These are phyloP conservation scores for Neurospora sp. DNA, from an alignment of 495 filamentous ascomycete species.

Conservation along the genomic window DNA sequence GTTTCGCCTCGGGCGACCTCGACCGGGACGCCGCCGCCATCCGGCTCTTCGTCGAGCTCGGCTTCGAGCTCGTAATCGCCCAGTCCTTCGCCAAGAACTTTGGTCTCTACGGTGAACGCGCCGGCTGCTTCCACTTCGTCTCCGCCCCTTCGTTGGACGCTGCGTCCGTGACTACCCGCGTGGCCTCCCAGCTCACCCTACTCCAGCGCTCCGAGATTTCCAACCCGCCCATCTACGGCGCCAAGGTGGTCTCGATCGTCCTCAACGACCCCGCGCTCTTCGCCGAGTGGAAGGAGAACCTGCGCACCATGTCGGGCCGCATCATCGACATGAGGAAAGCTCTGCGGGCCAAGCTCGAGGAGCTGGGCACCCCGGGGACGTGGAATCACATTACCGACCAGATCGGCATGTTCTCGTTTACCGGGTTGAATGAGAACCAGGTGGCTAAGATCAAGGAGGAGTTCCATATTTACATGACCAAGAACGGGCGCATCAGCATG, in stretches of 20 bases:
- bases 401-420: conserved; percentile 99
- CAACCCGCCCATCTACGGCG: conserved; percentile 91
- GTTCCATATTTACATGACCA: conserved; percentile 95
- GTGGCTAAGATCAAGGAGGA: conserved; percentile 71
- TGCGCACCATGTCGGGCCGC: conserved; percentile 86
- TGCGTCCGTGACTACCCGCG: conserved; percentile 46
- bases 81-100: conserved; percentile 99
- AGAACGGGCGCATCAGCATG: conserved; percentile 97
- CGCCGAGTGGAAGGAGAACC: conserved; percentile 86
- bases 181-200: conserved; percentile 85
- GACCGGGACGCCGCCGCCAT: conserved; percentile 79
- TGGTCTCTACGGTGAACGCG: conserved; percentile 91
- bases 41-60: conserved; percentile 84
- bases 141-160: conserved; percentile 61
- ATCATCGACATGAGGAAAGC: conserved; percentile 82
- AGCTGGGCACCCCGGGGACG: conserved; percentile 70
- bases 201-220: conserved; percentile 95
- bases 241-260: conserved; percentile 69
- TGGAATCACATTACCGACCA: conserved; percentile 98
- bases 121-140: conserved; percentile 93
- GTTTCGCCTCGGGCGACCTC: conserved; percentile 90
- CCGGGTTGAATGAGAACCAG: conserved; percentile 76
- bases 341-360: conserved; percentile 66
- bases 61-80: conserved; percentile 90
- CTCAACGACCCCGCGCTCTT: conserved; percentile 80